Conservation (phyloP, 441 rosid species). For the Corymbia calophylla region DNA sequence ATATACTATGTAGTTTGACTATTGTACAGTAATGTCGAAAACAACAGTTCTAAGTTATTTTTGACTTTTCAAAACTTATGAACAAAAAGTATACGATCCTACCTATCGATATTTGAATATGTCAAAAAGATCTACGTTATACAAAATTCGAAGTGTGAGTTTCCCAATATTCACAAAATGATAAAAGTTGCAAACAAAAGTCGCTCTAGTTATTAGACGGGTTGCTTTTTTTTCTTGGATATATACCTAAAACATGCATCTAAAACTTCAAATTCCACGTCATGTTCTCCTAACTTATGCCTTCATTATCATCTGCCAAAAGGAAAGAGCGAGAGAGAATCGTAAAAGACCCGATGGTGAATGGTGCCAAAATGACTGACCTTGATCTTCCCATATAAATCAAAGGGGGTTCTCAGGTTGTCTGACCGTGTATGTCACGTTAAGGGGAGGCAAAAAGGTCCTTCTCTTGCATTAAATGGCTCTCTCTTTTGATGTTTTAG, state of each 20-base stretch:
- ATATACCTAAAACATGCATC: not conserved
- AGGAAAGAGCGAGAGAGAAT: not conserved
- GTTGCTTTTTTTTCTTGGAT: not conserved
- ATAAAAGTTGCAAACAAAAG: not conserved
- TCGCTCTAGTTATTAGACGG: not conserved
- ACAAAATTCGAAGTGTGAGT: not conserved
- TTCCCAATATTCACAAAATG: not conserved
- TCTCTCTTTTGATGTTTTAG: not conserved
- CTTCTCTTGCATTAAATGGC: not conserved
- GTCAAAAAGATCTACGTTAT: not conserved
- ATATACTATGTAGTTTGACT: not conserved
- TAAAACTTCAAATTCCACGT: not conserved
- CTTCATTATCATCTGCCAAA: not conserved
- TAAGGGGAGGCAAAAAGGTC: not conserved
- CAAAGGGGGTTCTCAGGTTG: not conserved
- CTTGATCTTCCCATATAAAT: not conserved
- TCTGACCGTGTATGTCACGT: not conserved
- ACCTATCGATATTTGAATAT: fast-evolving
- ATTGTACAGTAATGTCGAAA: not conserved
- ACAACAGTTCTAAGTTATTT: not conserved
- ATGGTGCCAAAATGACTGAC: not conserved
- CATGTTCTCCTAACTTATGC: not conserved
- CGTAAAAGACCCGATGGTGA: not conserved
- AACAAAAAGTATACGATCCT: not conserved
- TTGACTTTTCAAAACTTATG: not conserved